These are phyloP conservation scores for Microsporum audouinii DNA, from an alignment of 2,329 filamentous ascomycete species.

Conservation along the genomic window DNA sequence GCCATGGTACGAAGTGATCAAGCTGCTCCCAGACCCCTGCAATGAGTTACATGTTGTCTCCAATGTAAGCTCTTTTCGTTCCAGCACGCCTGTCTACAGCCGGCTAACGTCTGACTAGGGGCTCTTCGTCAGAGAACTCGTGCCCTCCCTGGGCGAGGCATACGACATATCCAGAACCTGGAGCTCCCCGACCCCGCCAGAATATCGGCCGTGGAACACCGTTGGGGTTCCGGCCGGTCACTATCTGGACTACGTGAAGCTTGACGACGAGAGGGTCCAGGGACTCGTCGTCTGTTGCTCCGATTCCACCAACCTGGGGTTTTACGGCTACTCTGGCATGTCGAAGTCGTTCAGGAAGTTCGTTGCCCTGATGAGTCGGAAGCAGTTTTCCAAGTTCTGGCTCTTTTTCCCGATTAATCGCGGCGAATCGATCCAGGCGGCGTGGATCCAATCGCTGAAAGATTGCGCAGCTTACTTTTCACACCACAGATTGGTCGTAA, in stretches of 20 bases:
- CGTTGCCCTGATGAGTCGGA: not conserved
- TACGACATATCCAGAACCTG: not conserved
- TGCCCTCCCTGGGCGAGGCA: not conserved
- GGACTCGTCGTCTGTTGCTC: not conserved
- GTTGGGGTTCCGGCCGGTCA: not conserved
- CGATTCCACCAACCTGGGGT: not conserved
- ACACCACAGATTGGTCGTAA: not conserved
- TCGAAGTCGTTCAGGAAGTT: not conserved
- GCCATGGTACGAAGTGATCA: not conserved
- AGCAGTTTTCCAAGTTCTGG: not conserved
- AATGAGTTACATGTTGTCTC: not conserved
- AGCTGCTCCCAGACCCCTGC: not conserved
- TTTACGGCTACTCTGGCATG: not conserved
- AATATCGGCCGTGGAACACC: not conserved
- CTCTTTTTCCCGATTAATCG: not conserved
- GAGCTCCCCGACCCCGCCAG: not conserved
- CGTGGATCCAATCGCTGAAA: not conserved
- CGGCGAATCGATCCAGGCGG: not conserved
- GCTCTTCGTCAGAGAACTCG: not conserved
- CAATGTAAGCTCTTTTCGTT: not conserved
- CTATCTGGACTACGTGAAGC: not conserved
- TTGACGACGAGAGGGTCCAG: not conserved
- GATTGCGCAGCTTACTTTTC: not conserved
- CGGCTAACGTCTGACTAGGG: not conserved
- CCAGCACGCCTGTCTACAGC: not conserved